These are phyloP conservation scores for Pisolithus albus DNA, from an alignment of 768 basidiomycete genomes.

Conservation along the genomic window DNA sequence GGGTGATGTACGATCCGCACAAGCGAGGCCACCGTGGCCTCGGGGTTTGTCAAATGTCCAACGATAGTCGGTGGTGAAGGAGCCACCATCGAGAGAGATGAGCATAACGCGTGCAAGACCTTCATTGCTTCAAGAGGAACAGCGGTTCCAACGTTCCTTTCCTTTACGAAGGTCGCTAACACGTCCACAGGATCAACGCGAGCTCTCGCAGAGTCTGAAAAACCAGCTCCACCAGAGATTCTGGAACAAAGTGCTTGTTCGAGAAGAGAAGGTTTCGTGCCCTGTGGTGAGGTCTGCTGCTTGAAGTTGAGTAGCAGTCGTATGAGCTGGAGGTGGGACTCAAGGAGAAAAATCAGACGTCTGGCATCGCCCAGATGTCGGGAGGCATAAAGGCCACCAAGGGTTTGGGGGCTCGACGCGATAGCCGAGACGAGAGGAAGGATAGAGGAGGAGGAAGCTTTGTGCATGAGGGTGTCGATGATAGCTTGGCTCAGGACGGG, in stretches of 20 bases:
- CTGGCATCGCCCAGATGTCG: slow-evolving; percentile 66
- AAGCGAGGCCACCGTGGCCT: slow-evolving; percentile 57
- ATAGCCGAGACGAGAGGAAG: slow-evolving; percentile 72
- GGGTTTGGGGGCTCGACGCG: slow-evolving; percentile 51
- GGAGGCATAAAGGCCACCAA: slow-evolving; percentile 52
- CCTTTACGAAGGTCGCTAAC: slow-evolving; percentile 59
- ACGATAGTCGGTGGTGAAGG: slow-evolving; percentile 54
- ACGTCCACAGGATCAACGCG: slow-evolving; percentile 71
- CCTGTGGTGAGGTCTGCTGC: slow-evolving; percentile 41
- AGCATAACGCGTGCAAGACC: slow-evolving; percentile 60
- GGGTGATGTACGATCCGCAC: slow-evolving; percentile 73
- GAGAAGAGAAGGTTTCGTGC: slow-evolving; percentile 53
- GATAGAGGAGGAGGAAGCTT: slow-evolving; percentile 73
- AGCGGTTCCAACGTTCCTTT: slow-evolving; percentile 50
- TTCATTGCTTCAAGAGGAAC: slow-evolving; percentile 63
- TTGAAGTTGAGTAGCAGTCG: slow-evolving; percentile 63
- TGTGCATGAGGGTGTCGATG: slow-evolving; percentile 63
- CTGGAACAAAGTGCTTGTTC: slow-evolving; percentile 72
- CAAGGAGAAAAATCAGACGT: slow-evolving; percentile 60
- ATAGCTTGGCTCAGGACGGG: slow-evolving; percentile 54
- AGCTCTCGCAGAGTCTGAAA: slow-evolving; percentile 38
- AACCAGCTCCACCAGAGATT: slow-evolving; percentile 40
- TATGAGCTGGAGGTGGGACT: slow-evolving; percentile 56
- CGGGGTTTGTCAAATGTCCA: slow-evolving; percentile 41
- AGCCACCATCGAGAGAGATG: slow-evolving; percentile 53